Base-by-base conservation (phyloP, 2,329 filamentous ascomycete genomes). In the Epichloe aotearoae region DNA sequence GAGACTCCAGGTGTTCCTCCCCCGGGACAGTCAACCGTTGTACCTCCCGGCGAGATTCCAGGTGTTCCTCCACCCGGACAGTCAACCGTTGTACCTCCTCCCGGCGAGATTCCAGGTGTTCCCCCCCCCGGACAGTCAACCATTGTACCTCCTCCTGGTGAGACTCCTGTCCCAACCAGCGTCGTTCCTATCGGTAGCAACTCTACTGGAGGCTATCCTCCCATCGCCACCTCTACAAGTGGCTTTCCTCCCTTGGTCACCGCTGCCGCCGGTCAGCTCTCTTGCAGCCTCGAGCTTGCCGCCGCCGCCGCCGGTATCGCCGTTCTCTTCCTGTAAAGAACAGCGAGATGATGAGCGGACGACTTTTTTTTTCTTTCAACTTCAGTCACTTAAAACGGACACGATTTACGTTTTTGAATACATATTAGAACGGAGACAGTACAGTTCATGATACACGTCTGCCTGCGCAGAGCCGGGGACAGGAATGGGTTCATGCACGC, bases 271-370 rank as follows among this genome's bases (percentile, higher is more conserved):
- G 63, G 58, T 50, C 65, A 62, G 52, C 52, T 67, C 40, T 53
- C 50, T 38, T 58, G 59, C 50, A 59, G 60, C 54, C 50, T 64
- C 45, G 58, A 60, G 54, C 52, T 61, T 48, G 58, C 59, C 45
- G 62, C 60, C 47, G 63, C 58, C 43, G 62, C 62, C 20, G 64
- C 58, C 34, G 66, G 61, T 59, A 52, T 66, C 45, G 60, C 61
- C 45, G 64, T 59, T 38, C 49, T 67, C 55, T 56, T 69, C 38
- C 36, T 54, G 23, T 44, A 48, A 41, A n/a, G 3, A 3, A 10
- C 10, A 23, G 3, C 26, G 19, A 14, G 44, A 37, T 7, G n/a
- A 46, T 23, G 34, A 46, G 5, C 30, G 30, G 33, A 4, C 5
- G 11, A 34, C 17, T 20, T 40, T 23, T 20, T 19, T 20, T 20